A percentile compares a stretch with the other conserved stretches of the same genome.
Evolutionary conservation across 2,329 filamentous ascomycete genomes (phyloP).

Genomic region (Colletotrichum acutatum): DNA sequence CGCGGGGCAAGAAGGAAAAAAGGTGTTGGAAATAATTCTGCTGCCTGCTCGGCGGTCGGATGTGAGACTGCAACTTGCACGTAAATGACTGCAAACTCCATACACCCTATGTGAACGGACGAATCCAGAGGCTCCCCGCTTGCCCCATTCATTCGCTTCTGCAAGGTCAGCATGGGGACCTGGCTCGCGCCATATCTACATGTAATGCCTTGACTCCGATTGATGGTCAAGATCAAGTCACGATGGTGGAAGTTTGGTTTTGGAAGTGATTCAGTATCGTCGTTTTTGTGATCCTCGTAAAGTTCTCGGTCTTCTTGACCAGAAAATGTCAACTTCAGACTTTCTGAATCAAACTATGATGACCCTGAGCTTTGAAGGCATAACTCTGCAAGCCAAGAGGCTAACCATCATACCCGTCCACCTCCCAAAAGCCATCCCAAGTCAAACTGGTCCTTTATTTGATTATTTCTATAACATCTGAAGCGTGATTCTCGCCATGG

Average conservation of each 20-base stretch:
- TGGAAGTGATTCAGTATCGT: no score
- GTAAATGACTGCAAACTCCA: neutral
- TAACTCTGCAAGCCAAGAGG: neutral
- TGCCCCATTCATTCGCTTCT: neutral
- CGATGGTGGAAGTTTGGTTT: no score
- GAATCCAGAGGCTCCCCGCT: constrained; percentile 1
- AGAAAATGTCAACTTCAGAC: no score
- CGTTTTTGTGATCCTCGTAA: no score
- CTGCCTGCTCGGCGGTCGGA: constrained; percentile 17
- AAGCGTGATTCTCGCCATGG: neutral
- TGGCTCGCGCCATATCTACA: neutral
- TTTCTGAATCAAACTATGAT: no score
- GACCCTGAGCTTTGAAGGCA: no score
- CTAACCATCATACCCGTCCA: neutral
- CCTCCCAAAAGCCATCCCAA: neutral
- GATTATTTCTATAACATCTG: neutral
- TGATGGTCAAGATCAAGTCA: no score
- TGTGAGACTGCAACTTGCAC: neutral
- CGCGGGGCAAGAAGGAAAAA: neutral
- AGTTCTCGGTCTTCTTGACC: no score
- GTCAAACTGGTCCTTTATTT: neutral
- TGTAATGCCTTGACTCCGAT: neutral
- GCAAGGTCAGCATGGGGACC: neutral
- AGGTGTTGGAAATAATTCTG: constrained; percentile 10
- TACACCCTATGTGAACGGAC: neutral